Percentiles rank a stretch among this genome's conserved stretches.
Conservation (phyloP, 2,329 filamentous ascomycete genomes). For the Ceratocystis destructans region DNA sequence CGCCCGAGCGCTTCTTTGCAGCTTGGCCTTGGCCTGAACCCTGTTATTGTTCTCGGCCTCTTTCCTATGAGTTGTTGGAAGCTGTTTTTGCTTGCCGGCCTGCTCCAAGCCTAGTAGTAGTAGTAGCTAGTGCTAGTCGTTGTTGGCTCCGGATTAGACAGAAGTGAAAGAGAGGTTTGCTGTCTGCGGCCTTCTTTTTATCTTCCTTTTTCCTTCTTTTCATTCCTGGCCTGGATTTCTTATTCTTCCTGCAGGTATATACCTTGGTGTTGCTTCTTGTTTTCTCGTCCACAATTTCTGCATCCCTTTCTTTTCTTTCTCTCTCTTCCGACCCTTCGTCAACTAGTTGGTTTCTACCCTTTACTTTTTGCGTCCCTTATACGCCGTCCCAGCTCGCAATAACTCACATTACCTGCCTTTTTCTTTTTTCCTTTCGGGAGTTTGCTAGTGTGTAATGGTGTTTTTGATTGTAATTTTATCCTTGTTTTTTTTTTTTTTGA, state of each 20-base stretch:
- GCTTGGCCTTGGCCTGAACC: neutral
- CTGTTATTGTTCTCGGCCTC: neutral
- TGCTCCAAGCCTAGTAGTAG: neutral
- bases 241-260: neutral
- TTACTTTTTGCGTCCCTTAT: neutral
- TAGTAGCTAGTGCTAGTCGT: neutral
- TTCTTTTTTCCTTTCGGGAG: neutral
- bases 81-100: neutral
- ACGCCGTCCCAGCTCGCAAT: neutral
- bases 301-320: slow-evolving; percentile 6
- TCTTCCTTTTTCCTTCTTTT: slow-evolving; percentile 5
- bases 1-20: neutral
- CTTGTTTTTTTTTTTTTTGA: neutral
- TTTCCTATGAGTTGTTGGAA: neutral
- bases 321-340: neutral
- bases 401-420: neutral
- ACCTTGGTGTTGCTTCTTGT: neutral
- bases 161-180: no score
- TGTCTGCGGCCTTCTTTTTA: neutral
- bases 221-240: neutral
- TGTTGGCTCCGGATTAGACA: neutral
- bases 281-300: neutral
- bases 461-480: neutral
- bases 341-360: slow-evolving; percentile 1
- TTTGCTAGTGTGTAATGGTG: neutral